Evolutionary conservation across 164 flowering plant genomes (phyloP).

Genomic region (Vitis riparia): DNA sequence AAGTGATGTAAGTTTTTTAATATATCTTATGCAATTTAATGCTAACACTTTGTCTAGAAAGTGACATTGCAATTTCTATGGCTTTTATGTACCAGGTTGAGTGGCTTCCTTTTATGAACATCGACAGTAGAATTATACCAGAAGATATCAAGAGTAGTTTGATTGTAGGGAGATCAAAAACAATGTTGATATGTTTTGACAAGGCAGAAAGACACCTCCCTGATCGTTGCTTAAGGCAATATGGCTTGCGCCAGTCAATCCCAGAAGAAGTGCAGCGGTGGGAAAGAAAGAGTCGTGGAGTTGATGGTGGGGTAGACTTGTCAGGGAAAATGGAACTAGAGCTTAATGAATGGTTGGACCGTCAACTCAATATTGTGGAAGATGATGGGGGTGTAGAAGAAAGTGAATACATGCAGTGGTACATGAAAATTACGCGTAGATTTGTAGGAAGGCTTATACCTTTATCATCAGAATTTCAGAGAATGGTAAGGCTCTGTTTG

Average conservation of each 20-base stretch:
- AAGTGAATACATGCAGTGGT: slow-evolving; percentile 65
- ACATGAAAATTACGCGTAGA: slow-evolving; percentile 52
- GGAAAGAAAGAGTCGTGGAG: slow-evolving; percentile 71
- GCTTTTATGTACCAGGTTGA: slow-evolving; percentile 44
- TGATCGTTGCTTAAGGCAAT: slow-evolving; percentile 69
- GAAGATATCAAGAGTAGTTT: slow-evolving; percentile 33
- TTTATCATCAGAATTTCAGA: slow-evolving; percentile 59
- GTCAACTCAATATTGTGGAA: slow-evolving; percentile 42
- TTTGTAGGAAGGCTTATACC: slow-evolving; percentile 66
- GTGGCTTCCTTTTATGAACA: slow-evolving; percentile 57
- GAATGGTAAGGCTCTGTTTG: slow-evolving; percentile 33
- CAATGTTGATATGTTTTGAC: slow-evolving; percentile 77
- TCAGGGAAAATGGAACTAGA: slow-evolving; percentile 54
- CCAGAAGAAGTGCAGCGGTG: slow-evolving; percentile 54
- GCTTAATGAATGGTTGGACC: slow-evolving; percentile 59
- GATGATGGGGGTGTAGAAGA: slow-evolving; percentile 51
- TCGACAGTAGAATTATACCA: slow-evolving; percentile 45
- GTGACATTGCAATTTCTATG: neutral
- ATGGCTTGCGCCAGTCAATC: slow-evolving; percentile 52
- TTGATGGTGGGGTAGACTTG: slow-evolving; percentile 70
- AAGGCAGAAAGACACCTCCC: slow-evolving; percentile 81
- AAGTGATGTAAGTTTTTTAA: slow-evolving; percentile 44
- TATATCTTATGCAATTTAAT: neutral
- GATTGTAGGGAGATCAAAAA: slow-evolving; percentile 61
- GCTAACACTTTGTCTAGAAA: neutral